A percentile compares a stretch with the other conserved stretches of the same genome.
Evolutionary conservation across 2,329 filamentous ascomycete genomes (phyloP).

Genomic region (Colletotrichum echinochloae): DNA sequence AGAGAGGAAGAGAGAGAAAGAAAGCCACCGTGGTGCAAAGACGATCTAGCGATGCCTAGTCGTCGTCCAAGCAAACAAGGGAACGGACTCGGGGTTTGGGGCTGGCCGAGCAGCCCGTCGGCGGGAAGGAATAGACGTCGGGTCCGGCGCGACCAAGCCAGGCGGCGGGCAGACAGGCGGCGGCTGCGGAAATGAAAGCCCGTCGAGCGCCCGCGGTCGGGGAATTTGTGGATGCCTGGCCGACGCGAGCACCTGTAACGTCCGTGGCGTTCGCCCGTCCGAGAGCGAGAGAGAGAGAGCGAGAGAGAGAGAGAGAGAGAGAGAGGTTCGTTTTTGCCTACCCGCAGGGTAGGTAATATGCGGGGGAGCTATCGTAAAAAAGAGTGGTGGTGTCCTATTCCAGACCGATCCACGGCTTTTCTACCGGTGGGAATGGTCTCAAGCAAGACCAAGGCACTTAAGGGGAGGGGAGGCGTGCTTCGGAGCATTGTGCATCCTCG

Average conservation of each 20-base stretch:
- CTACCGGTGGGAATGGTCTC: conserved; percentile 3
- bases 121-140: conserved; percentile 26
- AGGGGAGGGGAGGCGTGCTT: neutral
- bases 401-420: conserved; percentile 1
- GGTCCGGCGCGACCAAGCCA: conserved; percentile 4
- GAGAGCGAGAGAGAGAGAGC: conserved; percentile 2
- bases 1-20: neutral
- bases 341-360: neutral
- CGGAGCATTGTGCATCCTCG: conserved; percentile 14
- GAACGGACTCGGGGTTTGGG: neutral
- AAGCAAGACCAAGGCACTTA: conserved; percentile 19
- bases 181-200: conserved; percentile 10
- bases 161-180: neutral
- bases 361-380: neutral
- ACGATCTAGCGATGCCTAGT: neutral
- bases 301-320: neutral
- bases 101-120: neutral
- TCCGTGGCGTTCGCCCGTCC: conserved; percentile 30
- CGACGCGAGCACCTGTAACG: conserved; percentile 9
- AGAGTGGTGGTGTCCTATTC: conserved; percentile 1
- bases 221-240: conserved; percentile 19
- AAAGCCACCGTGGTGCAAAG: neutral
- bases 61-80: neutral
- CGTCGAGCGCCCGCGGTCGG: conserved; percentile 5
- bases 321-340: neutral